A percentile compares a stretch with the other conserved stretches of the same genome.
Evolutionary conservation across 345 rosid species (phyloP).

Genomic region (Rhodomyrtus tomentosa): DNA sequence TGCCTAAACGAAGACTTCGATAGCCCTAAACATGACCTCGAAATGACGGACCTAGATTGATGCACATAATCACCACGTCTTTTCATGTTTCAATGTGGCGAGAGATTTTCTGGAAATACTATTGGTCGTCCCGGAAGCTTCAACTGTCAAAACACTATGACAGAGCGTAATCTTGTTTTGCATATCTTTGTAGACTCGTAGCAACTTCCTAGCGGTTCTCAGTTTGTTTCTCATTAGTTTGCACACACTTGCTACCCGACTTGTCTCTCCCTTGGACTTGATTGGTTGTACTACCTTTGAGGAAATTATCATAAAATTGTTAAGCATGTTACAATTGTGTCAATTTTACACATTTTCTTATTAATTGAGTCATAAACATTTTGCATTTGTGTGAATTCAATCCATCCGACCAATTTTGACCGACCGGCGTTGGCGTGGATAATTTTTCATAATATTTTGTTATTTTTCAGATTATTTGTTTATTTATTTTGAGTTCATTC

Average conservation of each 20-base stretch:
- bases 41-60: background rate
- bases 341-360: too few relatives aligned
- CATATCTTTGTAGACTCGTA: background rate
- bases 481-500: too few relatives aligned
- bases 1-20: background rate
- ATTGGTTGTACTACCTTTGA: background rate
- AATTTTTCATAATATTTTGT: too few relatives aligned
- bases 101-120: background rate
- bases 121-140: background rate
- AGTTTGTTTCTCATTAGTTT: background rate
- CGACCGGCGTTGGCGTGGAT: too few relatives aligned
- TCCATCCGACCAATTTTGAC: too few relatives aligned
- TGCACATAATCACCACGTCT: background rate
- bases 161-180: background rate
- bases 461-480: too few relatives aligned
- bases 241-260: too few relatives aligned
- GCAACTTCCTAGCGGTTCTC: background rate
- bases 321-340: too few relatives aligned
- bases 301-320: too few relatives aligned
- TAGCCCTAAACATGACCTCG: background rate
- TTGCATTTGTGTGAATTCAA: too few relatives aligned
- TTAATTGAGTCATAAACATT: too few relatives aligned
- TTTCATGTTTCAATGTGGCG: rapidly evolving
- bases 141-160: background rate
- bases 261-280: background rate